Conservation (phyloP, 2,329 filamentous ascomycete genomes). For the Diaporthe destruens region DNA sequence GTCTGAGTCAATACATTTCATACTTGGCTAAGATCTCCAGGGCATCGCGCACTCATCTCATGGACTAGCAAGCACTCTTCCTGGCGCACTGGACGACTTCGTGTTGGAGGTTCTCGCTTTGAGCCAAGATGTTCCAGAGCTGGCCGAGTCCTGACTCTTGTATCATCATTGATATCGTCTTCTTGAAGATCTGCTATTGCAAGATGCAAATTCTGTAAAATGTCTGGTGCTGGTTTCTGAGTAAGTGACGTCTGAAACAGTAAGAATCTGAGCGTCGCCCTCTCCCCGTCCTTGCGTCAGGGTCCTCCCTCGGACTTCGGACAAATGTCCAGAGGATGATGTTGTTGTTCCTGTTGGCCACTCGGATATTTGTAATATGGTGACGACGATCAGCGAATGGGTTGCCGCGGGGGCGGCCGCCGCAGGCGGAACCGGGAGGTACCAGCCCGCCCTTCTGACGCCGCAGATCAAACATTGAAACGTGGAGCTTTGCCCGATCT, state of each 20-base stretch:
- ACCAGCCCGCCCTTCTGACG: slow-evolving; percentile 35
- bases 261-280: neutral
- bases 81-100: neutral
- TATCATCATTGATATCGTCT: neutral
- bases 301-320: too few species aligned
- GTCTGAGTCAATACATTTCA: slow-evolving; percentile 4
- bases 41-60: neutral
- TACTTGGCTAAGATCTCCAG: slow-evolving; percentile 4
- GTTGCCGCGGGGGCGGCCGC: neutral
- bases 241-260: slow-evolving; percentile 13
- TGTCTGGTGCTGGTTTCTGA: neutral
- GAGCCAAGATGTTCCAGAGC: neutral
- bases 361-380: neutral
- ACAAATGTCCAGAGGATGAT: too few species aligned
- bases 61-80: neutral
- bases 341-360: neutral
- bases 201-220: neutral
- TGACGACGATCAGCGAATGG: slow-evolving; percentile 13
- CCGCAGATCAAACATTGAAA: slow-evolving; percentile 40
- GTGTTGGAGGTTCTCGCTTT: neutral
- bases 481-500: slow-evolving; percentile 28
- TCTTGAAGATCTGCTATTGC: neutral
- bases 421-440: slow-evolving; percentile 25
- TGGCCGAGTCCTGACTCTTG: slow-evolving; percentile 12
- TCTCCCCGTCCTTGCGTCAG: neutral